These are phyloP conservation scores for Globisporangium viniferum DNA, from an alignment of 352 stramenopile species.

Conservation along the genomic window DNA sequence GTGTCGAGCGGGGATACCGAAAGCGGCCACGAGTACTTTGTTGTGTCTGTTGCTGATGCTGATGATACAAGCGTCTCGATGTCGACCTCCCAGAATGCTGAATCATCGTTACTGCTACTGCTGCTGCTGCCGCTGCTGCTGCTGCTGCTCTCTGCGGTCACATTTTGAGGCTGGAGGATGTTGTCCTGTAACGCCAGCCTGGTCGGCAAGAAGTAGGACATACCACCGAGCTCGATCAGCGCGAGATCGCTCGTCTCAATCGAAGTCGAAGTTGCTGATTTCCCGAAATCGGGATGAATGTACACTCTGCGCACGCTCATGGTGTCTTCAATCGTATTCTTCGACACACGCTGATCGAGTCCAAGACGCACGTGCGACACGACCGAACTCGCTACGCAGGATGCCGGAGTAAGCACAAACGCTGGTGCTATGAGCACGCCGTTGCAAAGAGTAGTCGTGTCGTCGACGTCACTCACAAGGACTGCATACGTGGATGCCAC, in stretches of 20 bases:
- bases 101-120: neutral
- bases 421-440: conserved; percentile 5
- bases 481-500: conserved; percentile 2
- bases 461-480: neutral
- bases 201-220: conserved; percentile 12
- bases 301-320: conserved; percentile 8
- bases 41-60: neutral
- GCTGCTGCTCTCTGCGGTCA: too few species aligned
- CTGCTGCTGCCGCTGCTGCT: neutral
- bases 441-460: neutral
- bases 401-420: conserved; percentile 6
- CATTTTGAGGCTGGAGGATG: neutral
- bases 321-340: neutral
- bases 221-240: conserved; percentile 8
- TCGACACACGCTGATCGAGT: neutral
- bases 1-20: neutral
- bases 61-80: neutral
- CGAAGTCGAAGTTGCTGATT: too few species aligned
- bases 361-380: conserved; percentile 7
- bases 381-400: neutral
- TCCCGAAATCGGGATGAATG: conserved; percentile 4
- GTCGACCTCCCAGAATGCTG: neutral
- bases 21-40: conserved; percentile 7
- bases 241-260: conserved; percentile 4
- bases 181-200: conserved; percentile 3